Evolutionary conservation across 2,329 filamentous ascomycete species (phyloP), one percentile per base, ranked within the genome.

Genomic region (Aspergillus sp.): DNA sequence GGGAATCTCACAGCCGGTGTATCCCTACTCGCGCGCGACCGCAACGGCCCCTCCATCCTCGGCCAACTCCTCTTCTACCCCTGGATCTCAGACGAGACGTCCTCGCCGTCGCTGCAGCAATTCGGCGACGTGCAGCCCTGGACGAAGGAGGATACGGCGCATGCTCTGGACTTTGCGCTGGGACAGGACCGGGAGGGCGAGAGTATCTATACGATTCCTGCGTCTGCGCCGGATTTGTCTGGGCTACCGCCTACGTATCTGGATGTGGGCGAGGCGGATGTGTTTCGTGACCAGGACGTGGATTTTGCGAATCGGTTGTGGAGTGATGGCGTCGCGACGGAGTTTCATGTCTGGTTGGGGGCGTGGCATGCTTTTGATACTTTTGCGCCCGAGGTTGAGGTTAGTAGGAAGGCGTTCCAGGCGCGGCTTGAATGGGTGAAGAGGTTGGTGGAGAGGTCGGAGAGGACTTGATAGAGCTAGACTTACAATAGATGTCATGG

Each of bases 1-100:
- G 87, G 76, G 6, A 77, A 77, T 52, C 74, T 79, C 56, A 73
- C 76, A 1, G 61, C 64, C 1, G 64, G 62, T 2, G 58, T 64
- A 5, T 48, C 55, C 3, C 43, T 67, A 0, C 55, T 65, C 12
- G 61, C 64, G 5, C 63, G 63, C n/a, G 64, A 66, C 40, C 51
- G 58, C 2, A 9, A 33, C 2, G 59, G 57, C 1, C 64, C 64
- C 4, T 37, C 51, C n/a, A 53, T 68, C n/a, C 27, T 54, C 3
- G 64, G 53, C 6, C 64, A 63, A 40, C 25, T 64, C 12, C 53
- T 68, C 8, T 56, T 57, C 2, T 63, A 55, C 48, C 66, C 66
- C 2, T 59, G 53, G 62, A 33, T 66, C 14, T 61, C 63, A 14
- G 62, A 68, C 45, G 51, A 41, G 5, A 62, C 52, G 11, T 19